Evolutionary conservation across 179 eudicot species (phyloP).

Genomic region (Carnegiea gigantea): DNA sequence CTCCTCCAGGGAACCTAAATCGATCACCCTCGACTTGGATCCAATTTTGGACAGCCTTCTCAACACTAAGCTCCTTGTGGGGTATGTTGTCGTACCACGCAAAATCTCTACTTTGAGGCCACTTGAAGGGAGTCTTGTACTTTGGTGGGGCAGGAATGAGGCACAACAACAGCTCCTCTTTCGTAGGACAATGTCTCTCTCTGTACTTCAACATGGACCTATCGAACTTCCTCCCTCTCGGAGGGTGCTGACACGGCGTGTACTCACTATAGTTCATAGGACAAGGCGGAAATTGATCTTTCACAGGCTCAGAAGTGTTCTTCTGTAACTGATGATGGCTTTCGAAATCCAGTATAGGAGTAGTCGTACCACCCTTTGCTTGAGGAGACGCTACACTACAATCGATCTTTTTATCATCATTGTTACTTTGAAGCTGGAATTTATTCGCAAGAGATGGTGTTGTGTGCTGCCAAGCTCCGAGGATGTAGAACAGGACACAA

Average conservation of each 20-base stretch:
- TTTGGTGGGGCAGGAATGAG: constrained; percentile 82
- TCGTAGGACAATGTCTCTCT: constrained; percentile 80
- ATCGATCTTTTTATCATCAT: constrained; percentile 25
- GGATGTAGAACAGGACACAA: constrained; percentile 63
- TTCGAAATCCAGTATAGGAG: constrained; percentile 52
- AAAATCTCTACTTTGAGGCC: constrained; percentile 89
- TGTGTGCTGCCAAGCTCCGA: constrained; percentile 79
- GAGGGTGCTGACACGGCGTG: constrained; percentile 74
- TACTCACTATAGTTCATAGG: constrained; percentile 64
- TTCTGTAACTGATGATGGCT: constrained; percentile 64
- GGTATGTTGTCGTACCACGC: constrained; percentile 92
- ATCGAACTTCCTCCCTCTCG: constrained; percentile 69
- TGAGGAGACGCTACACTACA: constrained; percentile 33
- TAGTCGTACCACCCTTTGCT: constrained; percentile 8
- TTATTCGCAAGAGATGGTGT: constrained; percentile 36
- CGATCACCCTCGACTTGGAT: constrained; percentile 87
- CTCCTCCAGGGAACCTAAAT: constrained; percentile 88
- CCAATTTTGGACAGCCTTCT: constrained; percentile 93
- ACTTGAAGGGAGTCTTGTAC: constrained; percentile 79
- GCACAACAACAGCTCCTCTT: constrained; percentile 63
- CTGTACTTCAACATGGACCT: constrained; percentile 67
- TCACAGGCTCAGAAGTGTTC: constrained; percentile 33
- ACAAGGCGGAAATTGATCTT: constrained; percentile 57
- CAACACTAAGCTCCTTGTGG: constrained; percentile 88
- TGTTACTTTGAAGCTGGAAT: constrained; percentile 29